Base-by-base conservation (phyloP, 1,284 basidiomycete genomes). In the Ganoderma boninense region DNA sequence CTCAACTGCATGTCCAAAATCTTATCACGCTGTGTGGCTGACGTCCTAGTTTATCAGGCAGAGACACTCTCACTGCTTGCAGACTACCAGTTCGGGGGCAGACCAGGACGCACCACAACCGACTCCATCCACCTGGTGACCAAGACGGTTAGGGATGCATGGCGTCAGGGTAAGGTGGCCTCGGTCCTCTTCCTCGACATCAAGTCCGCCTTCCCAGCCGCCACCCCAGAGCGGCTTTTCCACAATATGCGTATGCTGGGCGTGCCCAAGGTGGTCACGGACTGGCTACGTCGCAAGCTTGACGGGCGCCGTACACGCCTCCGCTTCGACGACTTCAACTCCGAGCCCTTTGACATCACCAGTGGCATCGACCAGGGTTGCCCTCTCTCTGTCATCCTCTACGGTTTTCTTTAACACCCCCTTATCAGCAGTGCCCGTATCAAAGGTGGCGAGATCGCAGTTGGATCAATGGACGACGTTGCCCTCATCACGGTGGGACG, bases 181-280 rank as follows among this genome's bases (percentile, higher is more conserved):
- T 75, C 78, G 0, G 74, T 76, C 0, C 68, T 85, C 0, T 83
- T 83, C 66, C 76, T 84, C 4, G 82, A 85, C 70, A 77, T 85
- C 16, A 78, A 83, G 73, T 81, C 78, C 0, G 83, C 84, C 0
- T 86, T 84, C 74, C 83, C 81, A 0, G 84, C 78, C 43, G 77
- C 74, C 0, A 76, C 77, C 1, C 71, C 76, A 0, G 73, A 78
- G 0, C 44, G 74, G 0, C 80, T 85, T 1, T 23, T 79, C 4
- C 79, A 82, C 69, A 75, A 84, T 49, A 74, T 84, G 75, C 59
- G 74, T 16, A 67, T 54, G 44, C 18, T 68, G 10, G 79, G 82
- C 0, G 64, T 82, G 0, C 82, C 81, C 2, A 40, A 54, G 16
- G 73, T 74, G 42, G 68, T 77, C 16, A 67, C 74, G 0, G 62